Evolutionary conservation across 768 basidiomycete genomes (phyloP), one percentile per base, ranked within the genome.

Genomic region (Rhizopogon rudus): DNA sequence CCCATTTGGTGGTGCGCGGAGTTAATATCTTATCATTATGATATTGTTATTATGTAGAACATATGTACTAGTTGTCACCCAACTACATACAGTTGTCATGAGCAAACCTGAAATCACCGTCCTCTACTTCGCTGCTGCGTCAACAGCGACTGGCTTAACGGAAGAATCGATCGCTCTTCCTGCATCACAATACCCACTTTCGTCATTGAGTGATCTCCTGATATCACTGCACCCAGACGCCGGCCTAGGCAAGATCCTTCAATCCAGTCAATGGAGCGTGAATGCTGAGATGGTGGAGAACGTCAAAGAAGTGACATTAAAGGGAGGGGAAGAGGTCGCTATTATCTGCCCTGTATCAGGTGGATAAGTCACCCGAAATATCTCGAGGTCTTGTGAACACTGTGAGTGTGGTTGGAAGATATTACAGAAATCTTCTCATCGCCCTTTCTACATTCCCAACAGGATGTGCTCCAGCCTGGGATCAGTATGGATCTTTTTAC

Each of bases 1-100:
- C 89, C 93, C 0, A 88, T 99, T 42, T 87, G 91, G 81, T 99
- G 95, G 96, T 88, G 87, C 22, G 85, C 80, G 49, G 93, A 93
- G 67, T 69, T 93, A 57, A 79, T 37, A 37, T 37, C 35, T 37
- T 37, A 37, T 37, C 13, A 37, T 25, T 25, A 25, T 25, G 25
- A 25, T 25, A 25, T 25, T 25, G 25, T 5, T 25, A 25, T 25
- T 10, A 31, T 31, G 31, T 33, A 33, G 35, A 37, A 37, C 35
- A 5, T 37, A 35, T 35, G 12, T 13, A 35, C 35, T 35, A 13
- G 10, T 37, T n/a, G 14, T 16, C 31, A 25, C 8, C 14, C 14
- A 22, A 37, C 48, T 6, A 40, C 40, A 49, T 12, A 31, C 35
- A 37, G 5, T 16, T 17, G 3, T 37, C 39, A 57, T 59, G 58